Evolutionary conservation across 352 stramenopile species (phyloP), one percentile per base, ranked within the genome.

Genomic region (Globisporangium barbulae): DNA sequence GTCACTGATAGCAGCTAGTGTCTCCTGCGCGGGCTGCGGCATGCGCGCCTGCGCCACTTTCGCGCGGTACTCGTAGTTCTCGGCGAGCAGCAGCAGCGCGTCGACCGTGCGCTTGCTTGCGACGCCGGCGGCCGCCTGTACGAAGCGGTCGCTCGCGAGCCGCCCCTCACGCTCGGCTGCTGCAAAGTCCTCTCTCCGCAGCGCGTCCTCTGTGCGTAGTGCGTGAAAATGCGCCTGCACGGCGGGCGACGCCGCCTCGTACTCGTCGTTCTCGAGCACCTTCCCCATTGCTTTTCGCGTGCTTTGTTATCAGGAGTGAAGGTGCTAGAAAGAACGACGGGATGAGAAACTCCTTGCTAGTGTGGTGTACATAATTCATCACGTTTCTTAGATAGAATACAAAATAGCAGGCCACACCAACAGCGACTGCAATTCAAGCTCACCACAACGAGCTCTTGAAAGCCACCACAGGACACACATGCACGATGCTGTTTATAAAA

Each of bases 151-250:
- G 53, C 83, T 90, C 21, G 85, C 85, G 15, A 90, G 67, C 41
- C 84, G 81, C 5, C 73, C 83, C 41, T 93, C 83, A n/a, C 83
- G 85, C 65, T 90, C 83, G 5, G 80, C 82, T 39, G 72, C 63
- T 6, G 52, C 67, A 55, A 76, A 86, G 17, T 91, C 83, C 22
- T 89, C 73, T 22, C 68, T 64, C 9, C 72, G 74, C 41, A 88
- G 73, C 13, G 83, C 81, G 33, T 91, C 76, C 49, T 93, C 85
- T 19, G 80, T 72, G 39, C 79, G 81, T 19, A 90, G 66, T 0
- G 85, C 85, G 69, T 93, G 83, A 65, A 89, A 91, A 73, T 93
- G 85, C 53, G 85, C 85, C 74, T 93, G 85, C 31, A 93, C 85
- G 47, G 81, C 85, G 39, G 82, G 83, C 59, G 85, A 69, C 37